Base-by-base conservation (phyloP, 352 stramenopile species). In the Globisporangium okanoganense region DNA sequence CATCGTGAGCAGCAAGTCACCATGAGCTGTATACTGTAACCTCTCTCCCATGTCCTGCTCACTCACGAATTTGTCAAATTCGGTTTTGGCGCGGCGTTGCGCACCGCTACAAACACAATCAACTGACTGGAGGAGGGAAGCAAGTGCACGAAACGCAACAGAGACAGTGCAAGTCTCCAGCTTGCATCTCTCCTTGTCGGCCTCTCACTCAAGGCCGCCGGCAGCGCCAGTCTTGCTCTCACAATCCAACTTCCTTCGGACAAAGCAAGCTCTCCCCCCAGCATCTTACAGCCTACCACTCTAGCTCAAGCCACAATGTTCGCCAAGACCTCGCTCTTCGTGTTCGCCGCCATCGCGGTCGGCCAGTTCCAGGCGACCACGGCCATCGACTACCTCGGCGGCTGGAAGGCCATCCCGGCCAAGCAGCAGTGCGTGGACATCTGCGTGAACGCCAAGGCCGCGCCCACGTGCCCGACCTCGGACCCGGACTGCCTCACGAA, bases 401-500 rank as follows among this genome's bases (percentile, higher is more conserved):
- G 82, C 14, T 91, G 82, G 82, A 29, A 79, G 13, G 55, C 74
- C n/a, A 70, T 70, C 2, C 56, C 65, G n/a, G 70, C 69, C 8
- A 73, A 78, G 38, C 51, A 79, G 55, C 61, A 87, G 64, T 92
- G 82, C 60, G 77, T 92, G 5, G 79, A 92, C 64, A 92, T 92
- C 52, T 92, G 82, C 66, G 66, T 78, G 25, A 70, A 72, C 65
- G 76, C 78, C n/a, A 84, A 80, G 22, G 67, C 77, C 9, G 70
- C 58, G 47, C 75, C 77, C 12, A 82, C 70, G 58, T 91, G 82
- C 56, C 63, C 85, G 25, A 88, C 75, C 7, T 69, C 69, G 53
- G 69, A 75, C 44, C 69, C 74, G 13, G 65, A 66, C n/a, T 89
- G 82, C 58, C 64, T 85, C 54, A 70, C 73, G 50, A 90, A 89